Evolutionary conservation across 2,329 filamentous ascomycete species (phyloP), one percentile per base, ranked within the genome.

Genomic region (Fusarium clavum): DNA sequence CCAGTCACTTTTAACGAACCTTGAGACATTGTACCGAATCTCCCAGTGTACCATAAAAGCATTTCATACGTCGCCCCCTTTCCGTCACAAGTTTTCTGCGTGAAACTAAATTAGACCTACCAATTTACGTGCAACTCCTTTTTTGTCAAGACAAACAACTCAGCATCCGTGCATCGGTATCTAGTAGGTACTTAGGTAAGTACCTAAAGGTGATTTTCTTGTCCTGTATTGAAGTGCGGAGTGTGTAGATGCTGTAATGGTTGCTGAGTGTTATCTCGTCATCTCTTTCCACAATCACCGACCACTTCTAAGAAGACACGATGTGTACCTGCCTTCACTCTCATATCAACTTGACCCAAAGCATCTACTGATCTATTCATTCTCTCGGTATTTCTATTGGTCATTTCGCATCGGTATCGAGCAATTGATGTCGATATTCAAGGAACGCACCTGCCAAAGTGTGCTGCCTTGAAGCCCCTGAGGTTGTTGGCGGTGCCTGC

Each of bases 401-500:
- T 18, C 34, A 8, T 20, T 18, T 27, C 5, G 18, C 16, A 9
- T 38, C 18, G 34, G 14, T 27, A 18, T 38, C 13, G 9, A 43
- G 12, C n/a, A 13, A 52, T 8, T 24, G 20, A 20, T 14, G n/a
- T 32, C 11, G 12, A 6, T 12, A 29, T 27, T 18, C 9, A 11
- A 43, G 34, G 9, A 41, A 25, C 24, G 25, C 41, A 30, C 40
- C 20, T 63, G 20, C 40, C 53, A 34, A 29, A 45, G 29, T 25
- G 46, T 64, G 34, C 18, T 40, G 52, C 52, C 67, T 58, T 68
- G 64, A 64, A 58, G 63, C 67, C 55, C 41, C 32, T 46, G 58
- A 29, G 34, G 43, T 25, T 49, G 25, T 56, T 10, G 16, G 44
- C 16, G 29, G 57, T 46, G 53, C 38, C 57, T 68, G 46, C 41